Base-by-base conservation (phyloP, 495 filamentous ascomycete species). In the Acidiella bohemica region DNA sequence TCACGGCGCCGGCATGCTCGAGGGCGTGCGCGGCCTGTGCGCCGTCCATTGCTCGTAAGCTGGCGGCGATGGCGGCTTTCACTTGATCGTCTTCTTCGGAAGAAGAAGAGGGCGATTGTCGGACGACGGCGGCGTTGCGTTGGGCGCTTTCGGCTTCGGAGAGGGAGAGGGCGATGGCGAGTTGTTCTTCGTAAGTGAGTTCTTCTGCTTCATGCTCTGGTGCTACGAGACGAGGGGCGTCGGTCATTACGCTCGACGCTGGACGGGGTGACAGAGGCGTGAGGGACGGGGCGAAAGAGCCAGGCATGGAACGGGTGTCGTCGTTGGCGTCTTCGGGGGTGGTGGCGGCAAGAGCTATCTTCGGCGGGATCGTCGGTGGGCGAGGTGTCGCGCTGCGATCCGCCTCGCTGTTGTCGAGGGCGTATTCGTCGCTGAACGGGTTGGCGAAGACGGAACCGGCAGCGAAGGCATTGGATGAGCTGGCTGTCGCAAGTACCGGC, bases 141-240 rank as follows among this genome's bases (percentile, higher is more conserved):
- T n/a, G n/a, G 6, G 41, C 13, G 30, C 27, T 42, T 24, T 51
- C 47, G 2, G 42, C 42, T 28, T 51, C 47, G n/a, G 47, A 51
- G 4, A 51, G 39, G 3, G 42, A 46, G 4, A 46, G 29, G 5
- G 47, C 47, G 25, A 51, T 51, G 12, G 47, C 47, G 13, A 51
- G 47, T 39, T 51, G 47, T 22, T 51, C 47, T 28, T 51, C 47
- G 25, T 42, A 51, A n/a, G 11, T 41, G 9, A 51, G 32, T 22
- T 46, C 38, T 17, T 46, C 42, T 16, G 26, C 7, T n/a, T 23
- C 19, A 2, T 25, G 13, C 30, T 37, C 19, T 14, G 25, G 14
- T 25, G 20, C 36, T n/a, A n/a, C n/a, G n/a, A n/a, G n/a, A n/a
- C n/a, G n/a, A n/a, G n/a, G n/a, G n/a, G n/a, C n/a, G n/a, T n/a